phyloP scores from a whole-genome alignment of 257 asterid genomes.

The Lycium ferocissimum region DNA sequence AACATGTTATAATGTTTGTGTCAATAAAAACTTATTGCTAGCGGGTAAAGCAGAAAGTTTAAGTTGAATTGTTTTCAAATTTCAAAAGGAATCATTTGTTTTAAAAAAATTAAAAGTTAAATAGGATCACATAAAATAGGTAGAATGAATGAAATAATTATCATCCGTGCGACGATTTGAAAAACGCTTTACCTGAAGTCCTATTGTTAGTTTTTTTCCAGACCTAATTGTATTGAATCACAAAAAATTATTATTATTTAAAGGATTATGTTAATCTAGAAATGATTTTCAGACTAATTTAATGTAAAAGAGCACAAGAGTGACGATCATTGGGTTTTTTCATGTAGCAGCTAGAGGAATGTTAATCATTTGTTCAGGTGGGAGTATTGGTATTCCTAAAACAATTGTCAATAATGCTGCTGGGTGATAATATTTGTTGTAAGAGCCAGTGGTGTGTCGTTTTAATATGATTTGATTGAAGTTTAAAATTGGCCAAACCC shows the following conservation, averaged over 20 bases:
- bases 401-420: constrained; percentile 48
- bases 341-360: constrained; percentile 46
- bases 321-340: constrained; percentile 43
- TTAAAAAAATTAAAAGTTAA: not conserved
- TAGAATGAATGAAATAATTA: not conserved
- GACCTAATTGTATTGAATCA: not conserved
- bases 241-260: constrained; percentile 35
- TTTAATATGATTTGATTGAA: constrained; percentile 36
- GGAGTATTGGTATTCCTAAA: constrained; percentile 47
- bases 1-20: not conserved
- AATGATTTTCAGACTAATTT: not conserved
- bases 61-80: not conserved
- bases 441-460: constrained; percentile 36
- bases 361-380: constrained; percentile 51
- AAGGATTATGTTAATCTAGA: constrained; percentile 36
- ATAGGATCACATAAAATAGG: not conserved
- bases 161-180: not conserved
- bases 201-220: constrained; percentile 26
- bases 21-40: not conserved
- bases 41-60: not conserved
- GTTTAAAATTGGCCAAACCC: too few species aligned
- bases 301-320: not conserved
- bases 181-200: too few species aligned
- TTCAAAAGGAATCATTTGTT: not conserved
- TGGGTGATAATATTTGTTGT: constrained; percentile 52